Percentiles rank a stretch among this genome's conserved stretches.
phyloP scores from a whole-genome alignment of 1,139 yeast genomes.

The Blastobotrys indianensis region DNA sequence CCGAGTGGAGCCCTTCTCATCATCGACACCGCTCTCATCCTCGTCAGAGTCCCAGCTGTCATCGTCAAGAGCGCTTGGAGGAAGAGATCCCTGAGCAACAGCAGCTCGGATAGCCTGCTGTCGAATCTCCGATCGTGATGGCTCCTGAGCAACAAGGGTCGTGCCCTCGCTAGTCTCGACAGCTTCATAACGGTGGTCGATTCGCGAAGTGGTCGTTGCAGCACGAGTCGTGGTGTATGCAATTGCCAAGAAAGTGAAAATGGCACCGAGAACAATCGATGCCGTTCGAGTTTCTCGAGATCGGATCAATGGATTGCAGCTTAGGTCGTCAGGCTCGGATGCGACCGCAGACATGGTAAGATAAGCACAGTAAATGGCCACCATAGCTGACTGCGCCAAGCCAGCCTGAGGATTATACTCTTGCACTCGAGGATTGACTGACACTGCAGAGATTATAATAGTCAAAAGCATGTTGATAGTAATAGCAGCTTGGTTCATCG shows the following conservation, averaged over 20 bases:
- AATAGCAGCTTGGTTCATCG: slow-evolving; percentile 86
- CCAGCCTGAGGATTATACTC: slow-evolving; percentile 95
- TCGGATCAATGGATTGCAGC: slow-evolving; percentile 86
- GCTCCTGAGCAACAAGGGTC: slow-evolving; percentile 45
- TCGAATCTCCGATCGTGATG: slow-evolving; percentile 69
- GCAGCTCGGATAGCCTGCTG: slow-evolving; percentile 88
- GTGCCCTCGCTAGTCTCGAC: slow-evolving; percentile 28
- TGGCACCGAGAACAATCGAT: slow-evolving; percentile 82
- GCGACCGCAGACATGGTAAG: slow-evolving; percentile 90
- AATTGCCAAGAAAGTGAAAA: slow-evolving; percentile 89
- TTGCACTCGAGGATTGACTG: slow-evolving; percentile 79
- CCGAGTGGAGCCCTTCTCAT: slow-evolving; percentile 62
- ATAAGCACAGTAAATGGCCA: slow-evolving; percentile 87
- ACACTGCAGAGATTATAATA: slow-evolving; percentile 57
- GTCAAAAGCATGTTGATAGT: slow-evolving; percentile 65
- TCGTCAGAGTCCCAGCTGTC: slow-evolving; percentile 44
- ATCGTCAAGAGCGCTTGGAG: slow-evolving; percentile 82
- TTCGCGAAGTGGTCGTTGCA: slow-evolving; percentile 46
- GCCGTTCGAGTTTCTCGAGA: slow-evolving; percentile 87
- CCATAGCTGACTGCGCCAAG: slow-evolving; percentile 95
- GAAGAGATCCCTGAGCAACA: slow-evolving; percentile 89
- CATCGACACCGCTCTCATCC: slow-evolving; percentile 41
- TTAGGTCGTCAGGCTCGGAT: slow-evolving; percentile 90
- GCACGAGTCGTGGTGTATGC: slow-evolving; percentile 98
- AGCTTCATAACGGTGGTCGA: slow-evolving; percentile 30